Base-by-base conservation (phyloP, 2,329 filamentous ascomycete genomes). In the Dactylella cylindrospora region DNA sequence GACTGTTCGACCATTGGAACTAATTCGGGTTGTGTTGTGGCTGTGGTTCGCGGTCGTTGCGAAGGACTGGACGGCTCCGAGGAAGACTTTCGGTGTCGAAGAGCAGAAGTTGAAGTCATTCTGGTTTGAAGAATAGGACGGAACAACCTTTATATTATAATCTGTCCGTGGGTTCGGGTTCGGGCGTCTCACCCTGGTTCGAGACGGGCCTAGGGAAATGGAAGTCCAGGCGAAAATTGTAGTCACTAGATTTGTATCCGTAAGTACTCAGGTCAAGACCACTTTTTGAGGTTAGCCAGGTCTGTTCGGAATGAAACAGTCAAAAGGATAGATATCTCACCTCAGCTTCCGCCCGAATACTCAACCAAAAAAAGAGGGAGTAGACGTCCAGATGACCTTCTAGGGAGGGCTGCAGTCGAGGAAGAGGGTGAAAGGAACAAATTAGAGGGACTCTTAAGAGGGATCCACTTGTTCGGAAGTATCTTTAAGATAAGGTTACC, bases 11-110 rank as follows among this genome's bases (percentile, higher is more conserved):
- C 54, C 19, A 54, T 13, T n/a, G 36, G 36, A 5, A 40, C 36
- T n/a, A 45, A 23, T 35, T 13, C 12, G 26, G 13, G 26, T 39
- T 47, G 43, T 29, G 26, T 47, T 47, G 43, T n/a, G n/a, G n/a
- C n/a, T n/a, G n/a, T n/a, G n/a, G n/a, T n/a, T n/a, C n/a, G n/a
- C n/a, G 29, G 43, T 28, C 39, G 22, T 17, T n/a, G 10, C 9
- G 35, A 39, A 9, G 35, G 36, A n/a, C 36, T 51, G 5, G 29
- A 25, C 15, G 52, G 52, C 22, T 57, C 52, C 26, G 52, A 57
- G n/a, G 52, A 57, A 3, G 44, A 23, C 38, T 57, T 57, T 50
- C 52, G 52, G 29, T 57, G 52, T 20, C 52, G 43, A 33, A 57
- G 44, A 12, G 13, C 43, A 28, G 52, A 57, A n/a, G 52, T n/a